Base-by-base conservation (phyloP, 2,329 filamentous ascomycete species). In the Lojkania enalia region DNA sequence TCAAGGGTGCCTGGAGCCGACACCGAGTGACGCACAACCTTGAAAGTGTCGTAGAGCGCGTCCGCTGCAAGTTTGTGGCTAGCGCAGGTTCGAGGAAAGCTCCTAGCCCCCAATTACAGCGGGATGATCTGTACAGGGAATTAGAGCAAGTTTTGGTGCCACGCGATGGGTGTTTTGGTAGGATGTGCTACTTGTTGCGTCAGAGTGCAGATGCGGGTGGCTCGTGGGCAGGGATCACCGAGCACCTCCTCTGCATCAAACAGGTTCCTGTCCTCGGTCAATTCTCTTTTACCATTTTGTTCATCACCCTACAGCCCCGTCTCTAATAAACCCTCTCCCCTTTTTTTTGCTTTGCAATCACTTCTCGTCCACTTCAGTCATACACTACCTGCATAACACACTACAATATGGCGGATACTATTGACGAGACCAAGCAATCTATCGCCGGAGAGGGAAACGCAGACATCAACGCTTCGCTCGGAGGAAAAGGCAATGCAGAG, bases 401-500 rank as follows among this genome's bases (percentile, higher is more conserved):
- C 40, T 46, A 53, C 55, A 66, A 44, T 48, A 70, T 70, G 66
- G 64, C 66, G 53, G 66, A 70, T 49, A 70, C 65, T 18, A 59
- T 62, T 47, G 66, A 69, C 46, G 66, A 70, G 51, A 65, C 52
- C 48, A 69, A 68, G 62, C 55, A 64, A 36, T 68, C 66, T 42
- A 35, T 67, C 40, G 47, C 61, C 30, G 66, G 64, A 60, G 63
- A 70, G 58, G 66, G 66, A 51, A 58, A 69, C 53, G 66, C 66
- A 37, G 58, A 68, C 51, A 64, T 60, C 55, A 63, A 61, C 49
- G 66, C 66, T 38, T 66, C 63, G 16, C 32, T 67, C 35, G 66
- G 66, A 53, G 66, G 52, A 54, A 67, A 63, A 50, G 66, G 63
- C 46, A 66, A 49, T 47, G 64, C 64, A 38, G 64, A 69, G 60